Evolutionary conservation across 176 grass and related monocot species (phyloP).

Genomic region (Oryza australiensis): DNA sequence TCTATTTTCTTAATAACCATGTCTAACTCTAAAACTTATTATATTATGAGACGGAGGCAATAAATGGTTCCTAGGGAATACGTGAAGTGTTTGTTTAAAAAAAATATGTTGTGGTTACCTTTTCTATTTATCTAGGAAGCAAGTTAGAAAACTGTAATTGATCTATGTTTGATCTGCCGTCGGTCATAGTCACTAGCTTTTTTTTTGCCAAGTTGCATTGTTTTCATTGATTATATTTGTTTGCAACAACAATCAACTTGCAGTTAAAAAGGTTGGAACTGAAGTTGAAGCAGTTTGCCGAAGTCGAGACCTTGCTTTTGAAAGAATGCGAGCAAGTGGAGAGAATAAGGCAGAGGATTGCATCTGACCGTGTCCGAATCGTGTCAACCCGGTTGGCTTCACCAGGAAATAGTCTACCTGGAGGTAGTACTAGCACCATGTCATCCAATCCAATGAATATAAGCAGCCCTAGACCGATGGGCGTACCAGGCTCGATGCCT

Average conservation of each 20-base stretch:
- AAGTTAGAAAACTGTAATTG: not conserved
- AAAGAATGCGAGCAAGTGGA: conserved; percentile 97
- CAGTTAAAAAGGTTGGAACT: conserved; percentile 95
- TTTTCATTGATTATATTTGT: conserved; percentile 23
- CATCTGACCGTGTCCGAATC: conserved; percentile 54
- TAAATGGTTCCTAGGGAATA: not conserved
- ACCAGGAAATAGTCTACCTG: conserved; percentile 21
- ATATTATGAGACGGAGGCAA: too few species aligned
- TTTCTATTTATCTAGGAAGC: not conserved
- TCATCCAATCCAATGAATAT: conserved; percentile 34
- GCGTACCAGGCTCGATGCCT: conserved; percentile 33
- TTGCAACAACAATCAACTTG: conserved; percentile 34
- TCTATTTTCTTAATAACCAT: too few species aligned
- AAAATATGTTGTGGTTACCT: not conserved
- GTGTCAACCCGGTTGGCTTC: conserved; percentile 40
- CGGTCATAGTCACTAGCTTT: not conserved
- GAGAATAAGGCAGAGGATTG: conserved; percentile 63
- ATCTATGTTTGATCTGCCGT: not conserved
- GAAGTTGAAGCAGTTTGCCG: conserved; percentile 94
- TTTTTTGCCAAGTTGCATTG: conserved; percentile 2
- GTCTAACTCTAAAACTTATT: too few species aligned
- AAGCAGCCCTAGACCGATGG: conserved; percentile 46
- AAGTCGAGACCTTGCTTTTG: conserved; percentile 86
- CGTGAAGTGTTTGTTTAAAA: not conserved
- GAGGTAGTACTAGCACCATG: conserved; percentile 22